Evolutionary conservation across 192 early-diverging fungal species (phyloP).

Genomic region (Rhizoclosmatium sp.): DNA sequence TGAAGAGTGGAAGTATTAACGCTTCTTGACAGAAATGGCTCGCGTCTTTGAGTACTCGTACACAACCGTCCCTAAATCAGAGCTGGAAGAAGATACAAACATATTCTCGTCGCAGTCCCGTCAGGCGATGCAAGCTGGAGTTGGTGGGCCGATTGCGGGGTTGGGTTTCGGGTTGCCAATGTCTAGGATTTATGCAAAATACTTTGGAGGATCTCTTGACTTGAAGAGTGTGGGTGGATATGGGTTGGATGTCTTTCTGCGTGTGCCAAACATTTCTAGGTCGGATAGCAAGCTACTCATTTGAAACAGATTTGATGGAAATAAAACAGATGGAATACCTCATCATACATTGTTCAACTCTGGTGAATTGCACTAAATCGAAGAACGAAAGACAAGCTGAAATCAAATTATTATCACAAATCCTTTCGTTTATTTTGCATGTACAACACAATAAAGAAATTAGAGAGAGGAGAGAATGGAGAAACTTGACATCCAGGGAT

Average conservation of each 20-base stretch:
- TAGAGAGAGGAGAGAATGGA: not conserved
- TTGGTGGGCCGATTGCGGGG: slow-evolving; percentile 92
- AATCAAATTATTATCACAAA: not conserved
- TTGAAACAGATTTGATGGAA: not conserved
- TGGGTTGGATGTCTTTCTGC: slow-evolving; percentile 93
- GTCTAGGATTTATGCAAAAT: slow-evolving; percentile 63
- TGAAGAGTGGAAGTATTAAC: not conserved
- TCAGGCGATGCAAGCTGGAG: slow-evolving; percentile 83
- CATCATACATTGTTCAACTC: too few relatives aligned
- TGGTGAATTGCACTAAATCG: too few relatives aligned
- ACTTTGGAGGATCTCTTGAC: slow-evolving; percentile 92
- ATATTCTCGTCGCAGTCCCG: slow-evolving; percentile 79
- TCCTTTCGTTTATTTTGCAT: not conserved
- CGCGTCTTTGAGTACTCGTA: slow-evolving; percentile 93
- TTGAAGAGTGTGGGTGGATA: slow-evolving; percentile 84
- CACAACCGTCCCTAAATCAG: slow-evolving; percentile 81
- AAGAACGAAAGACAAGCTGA: too few relatives aligned
- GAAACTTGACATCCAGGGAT: not conserved
- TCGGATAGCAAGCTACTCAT: slow-evolving; percentile 21
- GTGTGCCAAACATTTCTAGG: slow-evolving; percentile 82
- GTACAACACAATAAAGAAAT: not conserved
- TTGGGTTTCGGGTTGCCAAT: slow-evolving; percentile 77
- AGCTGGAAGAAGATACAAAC: slow-evolving; percentile 57
- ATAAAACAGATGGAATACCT: too few relatives aligned
- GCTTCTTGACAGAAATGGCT: slow-evolving; percentile 58